Base-by-base conservation (phyloP, 75 land plant genomes). In the Picea sitchensis region DNA sequence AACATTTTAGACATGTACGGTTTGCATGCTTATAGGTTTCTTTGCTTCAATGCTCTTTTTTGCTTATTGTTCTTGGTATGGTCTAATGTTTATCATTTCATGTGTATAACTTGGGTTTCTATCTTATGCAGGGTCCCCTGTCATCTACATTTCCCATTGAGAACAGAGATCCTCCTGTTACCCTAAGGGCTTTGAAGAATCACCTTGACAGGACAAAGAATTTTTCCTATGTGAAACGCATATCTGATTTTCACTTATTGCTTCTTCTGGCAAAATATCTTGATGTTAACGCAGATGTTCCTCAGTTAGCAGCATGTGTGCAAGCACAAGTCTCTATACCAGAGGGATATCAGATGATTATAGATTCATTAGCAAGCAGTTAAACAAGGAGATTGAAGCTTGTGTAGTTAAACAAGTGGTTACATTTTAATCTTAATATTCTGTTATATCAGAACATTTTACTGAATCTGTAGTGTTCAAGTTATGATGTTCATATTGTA, bases 161-260 rank as follows among this genome's bases (percentile, higher is more conserved):
- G 88, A 97, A 97, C 77, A 84, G 99, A 61, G 67, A 36, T 0
- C 71, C 78, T 5, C 81, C 80, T 20, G 87, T 91, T 63, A 87
- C 85, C 2, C 71, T 93, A 68, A 84, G 81, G 77, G 88, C 91
- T 2, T 74, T 96, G 83, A 94, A 92, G 85, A 84, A 57, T 73
- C 99, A 96, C 77, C 84, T 96, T 61, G 95, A 96, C 61, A 84
- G 91, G 59, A 64, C 86, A 56, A 94, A 88, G 81, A 82, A 72
- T 58, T 84, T 86, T 61, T 84, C 94, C 0, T 95, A 91, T 75
- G 98, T 91, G 81, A 94, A 95, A 86, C 84, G 98, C 31, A 88
- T 97, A 65, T 91, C 99, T 3, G 98, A 97, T 83, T 97, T 97
- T 71, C 99, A 97, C 79, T 78, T 97, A 62, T 90, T 95, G 31